A percentile compares a stretch with the other conserved stretches of the same genome.
phyloP scores from a whole-genome alignment of 2,329 filamentous ascomycete genomes.

The Coniosporium tulheliwenetii region DNA sequence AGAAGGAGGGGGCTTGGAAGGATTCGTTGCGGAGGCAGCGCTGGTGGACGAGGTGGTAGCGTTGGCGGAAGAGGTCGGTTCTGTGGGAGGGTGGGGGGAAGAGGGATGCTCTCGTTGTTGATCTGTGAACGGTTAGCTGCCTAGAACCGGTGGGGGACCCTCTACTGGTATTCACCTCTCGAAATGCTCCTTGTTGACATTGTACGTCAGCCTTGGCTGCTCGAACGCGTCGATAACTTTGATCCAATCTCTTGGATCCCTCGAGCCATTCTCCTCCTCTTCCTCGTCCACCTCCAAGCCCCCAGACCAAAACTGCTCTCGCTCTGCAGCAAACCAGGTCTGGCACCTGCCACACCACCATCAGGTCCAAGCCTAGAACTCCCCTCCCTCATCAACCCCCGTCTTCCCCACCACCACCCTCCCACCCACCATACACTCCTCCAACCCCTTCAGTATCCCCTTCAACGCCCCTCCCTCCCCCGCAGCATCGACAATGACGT shows the following conservation, averaged over 20 bases:
- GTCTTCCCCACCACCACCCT: constrained; percentile 37
- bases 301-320: constrained; percentile 48
- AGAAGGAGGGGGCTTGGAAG: constrained; percentile 71
- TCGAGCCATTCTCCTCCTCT: constrained; percentile 42
- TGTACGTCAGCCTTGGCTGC: constrained; percentile 67
- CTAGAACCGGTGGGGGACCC: not conserved
- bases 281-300: constrained; percentile 37
- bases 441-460: constrained; percentile 67
- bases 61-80: constrained; percentile 71
- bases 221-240: constrained; percentile 73
- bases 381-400: constrained; percentile 45
- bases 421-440: constrained; percentile 82
- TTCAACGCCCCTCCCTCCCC: constrained; percentile 48
- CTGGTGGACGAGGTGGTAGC: constrained; percentile 86
- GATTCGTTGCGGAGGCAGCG: constrained; percentile 82
- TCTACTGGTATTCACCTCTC: constrained; percentile 39
- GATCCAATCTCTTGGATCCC: constrained; percentile 67
- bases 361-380: constrained; percentile 45
- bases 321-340: constrained; percentile 38
- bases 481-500: constrained; percentile 79
- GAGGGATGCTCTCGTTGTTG: constrained; percentile 23
- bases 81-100: constrained; percentile 69
- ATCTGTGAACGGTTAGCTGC: constrained; percentile 8
- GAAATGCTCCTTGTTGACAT: constrained; percentile 75
- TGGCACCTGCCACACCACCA: constrained; percentile 3